Conservation (phyloP, 2,329 filamentous ascomycete genomes). For the Ascochyta fabae region DNA sequence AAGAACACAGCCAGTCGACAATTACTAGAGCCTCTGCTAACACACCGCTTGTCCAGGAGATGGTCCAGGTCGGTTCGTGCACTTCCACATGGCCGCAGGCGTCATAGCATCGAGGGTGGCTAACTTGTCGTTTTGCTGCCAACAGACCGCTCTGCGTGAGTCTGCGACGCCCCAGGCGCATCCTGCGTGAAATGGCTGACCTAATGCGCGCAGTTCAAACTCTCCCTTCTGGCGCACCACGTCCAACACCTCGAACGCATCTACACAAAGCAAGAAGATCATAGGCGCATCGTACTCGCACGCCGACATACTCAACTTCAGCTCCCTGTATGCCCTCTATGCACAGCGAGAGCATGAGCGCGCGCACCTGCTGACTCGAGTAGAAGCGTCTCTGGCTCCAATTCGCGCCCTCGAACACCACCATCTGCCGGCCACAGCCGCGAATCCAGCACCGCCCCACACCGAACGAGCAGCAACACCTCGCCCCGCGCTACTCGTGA, state of each 20-base stretch:
- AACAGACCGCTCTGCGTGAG: constrained; percentile 49
- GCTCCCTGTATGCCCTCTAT: constrained; percentile 66
- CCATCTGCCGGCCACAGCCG: constrained; percentile 65
- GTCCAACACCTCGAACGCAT: constrained; percentile 48
- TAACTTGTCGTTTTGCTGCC: constrained; percentile 42
- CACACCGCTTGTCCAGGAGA: constrained; percentile 70
- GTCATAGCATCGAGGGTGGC: constrained; percentile 41
- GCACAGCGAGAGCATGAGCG: background rate
- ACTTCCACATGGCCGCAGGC: constrained; percentile 28
- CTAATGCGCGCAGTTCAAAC: constrained; percentile 66
- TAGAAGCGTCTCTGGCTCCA: constrained; percentile 67
- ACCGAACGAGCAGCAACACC: constrained; percentile 59
- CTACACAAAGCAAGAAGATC: constrained; percentile 68
- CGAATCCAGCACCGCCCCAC: constrained; percentile 65
- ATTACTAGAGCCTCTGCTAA: constrained; percentile 25
- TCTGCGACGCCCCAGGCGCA: constrained; percentile 4
- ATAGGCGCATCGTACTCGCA: constrained; percentile 97
- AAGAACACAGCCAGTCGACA: no score
- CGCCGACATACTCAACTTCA: constrained; percentile 90
- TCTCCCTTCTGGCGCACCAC: constrained; percentile 86
- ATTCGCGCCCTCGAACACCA: constrained; percentile 77
- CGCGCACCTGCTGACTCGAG: constrained; percentile 20
- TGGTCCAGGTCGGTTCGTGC: constrained; percentile 97
- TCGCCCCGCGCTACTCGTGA: constrained; percentile 68
- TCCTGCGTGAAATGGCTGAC: background rate